These are phyloP conservation scores for Nemophila menziesii DNA, from an alignment of 257 asterid genomes.

Conservation along the genomic window DNA sequence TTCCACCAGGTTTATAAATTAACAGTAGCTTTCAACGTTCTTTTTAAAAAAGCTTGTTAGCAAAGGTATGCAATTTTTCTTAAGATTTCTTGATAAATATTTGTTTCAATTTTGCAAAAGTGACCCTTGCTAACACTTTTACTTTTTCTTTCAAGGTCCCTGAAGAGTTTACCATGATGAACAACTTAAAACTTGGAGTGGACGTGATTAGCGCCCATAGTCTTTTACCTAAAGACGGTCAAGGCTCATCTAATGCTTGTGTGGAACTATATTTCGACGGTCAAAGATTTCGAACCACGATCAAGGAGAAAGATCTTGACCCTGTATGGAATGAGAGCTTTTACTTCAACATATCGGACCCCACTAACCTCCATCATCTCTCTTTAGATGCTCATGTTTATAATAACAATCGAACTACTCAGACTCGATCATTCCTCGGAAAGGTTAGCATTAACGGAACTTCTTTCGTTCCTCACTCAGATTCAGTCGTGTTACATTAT, in stretches of 20 bases:
- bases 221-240: conserved; percentile 84
- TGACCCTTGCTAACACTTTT: background rate
- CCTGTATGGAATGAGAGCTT: conserved; percentile 85
- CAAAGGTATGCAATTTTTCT: background rate
- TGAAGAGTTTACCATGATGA: conserved; percentile 20
- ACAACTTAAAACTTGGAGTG: conserved; percentile 69
- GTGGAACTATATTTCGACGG: conserved; percentile 74
- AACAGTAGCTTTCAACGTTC: no score
- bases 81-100: background rate
- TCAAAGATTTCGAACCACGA: conserved; percentile 59
- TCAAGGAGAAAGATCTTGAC: conserved; percentile 70
- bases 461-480: conserved; percentile 65
- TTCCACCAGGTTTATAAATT: background rate
- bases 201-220: conserved; percentile 69
- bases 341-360: conserved; percentile 67
- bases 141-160: conserved; percentile 12
- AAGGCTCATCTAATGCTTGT: conserved; percentile 74
- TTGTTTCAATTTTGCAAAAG: background rate
- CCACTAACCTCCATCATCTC: conserved; percentile 45
- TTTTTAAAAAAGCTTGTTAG: background rate
- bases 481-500: conserved; percentile 66
- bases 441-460: conserved; percentile 63
- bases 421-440: conserved; percentile 60
- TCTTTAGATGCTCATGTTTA: conserved; percentile 58
- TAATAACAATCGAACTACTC: conserved; percentile 32